A percentile compares a stretch with the other conserved stretches of the same genome.
Conservation (phyloP, 495 filamentous ascomycete species). For the Hypoxylon fuscum region DNA sequence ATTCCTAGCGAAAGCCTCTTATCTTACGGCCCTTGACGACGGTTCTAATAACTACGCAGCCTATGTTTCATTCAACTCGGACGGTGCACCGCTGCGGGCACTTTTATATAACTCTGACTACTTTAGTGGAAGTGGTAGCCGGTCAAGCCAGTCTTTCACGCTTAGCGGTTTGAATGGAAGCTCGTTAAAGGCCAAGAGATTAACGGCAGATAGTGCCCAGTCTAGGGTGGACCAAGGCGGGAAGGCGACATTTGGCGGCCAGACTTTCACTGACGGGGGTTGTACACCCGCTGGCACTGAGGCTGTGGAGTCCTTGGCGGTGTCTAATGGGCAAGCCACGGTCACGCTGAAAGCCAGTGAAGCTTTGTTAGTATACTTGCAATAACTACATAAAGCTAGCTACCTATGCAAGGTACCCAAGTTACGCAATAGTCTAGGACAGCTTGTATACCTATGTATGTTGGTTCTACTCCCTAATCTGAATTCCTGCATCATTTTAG, state of each 20-base stretch:
- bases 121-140: constrained; percentile 55
- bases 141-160: constrained; percentile 55
- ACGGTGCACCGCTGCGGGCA: constrained; percentile 50
- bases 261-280: constrained; percentile 62
- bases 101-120: constrained; percentile 69
- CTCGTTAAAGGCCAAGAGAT: constrained; percentile 59
- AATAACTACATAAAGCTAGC: constrained; percentile 14
- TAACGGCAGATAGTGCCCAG: constrained; percentile 61
- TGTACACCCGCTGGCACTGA: constrained; percentile 58
- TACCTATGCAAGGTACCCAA: too few species aligned
- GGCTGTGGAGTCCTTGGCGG: constrained; percentile 50
- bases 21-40: constrained; percentile 61
- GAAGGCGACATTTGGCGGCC: constrained; percentile 60
- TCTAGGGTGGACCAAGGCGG: constrained; percentile 59
- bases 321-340: constrained; percentile 54
- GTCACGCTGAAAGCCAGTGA: constrained; percentile 63
- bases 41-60: constrained; percentile 60
- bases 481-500: too few species aligned
- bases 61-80: constrained; percentile 60
- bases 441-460: too few species aligned
- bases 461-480: too few species aligned
- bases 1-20: constrained; percentile 59
- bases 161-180: constrained; percentile 53
- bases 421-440: too few species aligned
- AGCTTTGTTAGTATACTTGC: constrained; percentile 63